Base-by-base conservation (phyloP, 2,329 filamentous ascomycete species). In the Rhynchosporium secalis region DNA sequence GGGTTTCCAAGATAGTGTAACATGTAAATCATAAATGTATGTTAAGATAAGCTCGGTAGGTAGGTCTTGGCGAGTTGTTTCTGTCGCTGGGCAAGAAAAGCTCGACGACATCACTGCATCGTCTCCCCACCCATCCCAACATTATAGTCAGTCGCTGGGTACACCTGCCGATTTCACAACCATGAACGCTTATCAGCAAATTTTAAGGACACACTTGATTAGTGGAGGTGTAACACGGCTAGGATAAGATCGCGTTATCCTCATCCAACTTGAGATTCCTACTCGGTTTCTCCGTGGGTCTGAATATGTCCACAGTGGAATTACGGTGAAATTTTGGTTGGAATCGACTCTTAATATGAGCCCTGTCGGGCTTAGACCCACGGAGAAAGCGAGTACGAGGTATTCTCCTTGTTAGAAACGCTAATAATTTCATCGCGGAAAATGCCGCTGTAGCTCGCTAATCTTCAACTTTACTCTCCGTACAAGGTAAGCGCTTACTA, bases 381-480 rank as follows among this genome's bases (percentile, higher is more conserved):
- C 20, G 20, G 20, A 20, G 20, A 20, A 65, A 60, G 6, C 65
- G 60, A 41, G 65, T 65, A 20, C 20, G 20, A 20, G 20, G 20
- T 20, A 20, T 20, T 56, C 62, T 69, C 5, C 51, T 41, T 26
- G 36, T 60, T 31, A 65, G 63, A 65, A 63, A 66, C 48, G 36
- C 51, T 15, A 28, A 55, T 29, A 33, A 60, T 9, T 58, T 65
- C 29, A 52, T 64, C 29, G 59, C 57, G 36, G 41, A 62, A 12
- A 26, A 45, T 20, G 60, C 57, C 43, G 20, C 20, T 20, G 20
- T 20, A 65, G 45, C 49, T 64, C 61, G 33, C 52, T 70, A 3
- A 60, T 68, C 28, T 63, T 66, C 51, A 69, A 68, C 62, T 68
- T 68, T 57, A 68, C 66, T 12, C 55, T 69, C 26, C 62, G 20